Evolutionary conservation across 352 stramenopile species (phyloP).

Genomic region (Globisporangium megalacanthum): DNA sequence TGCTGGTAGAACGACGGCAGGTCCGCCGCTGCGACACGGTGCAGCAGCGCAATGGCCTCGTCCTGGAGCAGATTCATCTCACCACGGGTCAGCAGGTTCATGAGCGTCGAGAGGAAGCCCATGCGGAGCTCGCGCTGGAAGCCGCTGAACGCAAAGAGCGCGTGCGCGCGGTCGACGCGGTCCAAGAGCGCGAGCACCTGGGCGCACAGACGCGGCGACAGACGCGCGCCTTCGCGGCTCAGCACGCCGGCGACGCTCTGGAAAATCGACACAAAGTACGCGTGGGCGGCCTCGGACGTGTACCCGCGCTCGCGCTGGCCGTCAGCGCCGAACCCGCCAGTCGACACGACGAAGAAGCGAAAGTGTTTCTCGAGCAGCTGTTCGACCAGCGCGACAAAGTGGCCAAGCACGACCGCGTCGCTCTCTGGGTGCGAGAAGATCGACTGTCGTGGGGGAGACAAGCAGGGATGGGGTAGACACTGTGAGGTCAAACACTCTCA

Average conservation of each 20-base stretch:
- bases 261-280: constrained; percentile 76
- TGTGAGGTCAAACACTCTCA: too few relatives aligned
- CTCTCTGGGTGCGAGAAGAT: constrained; percentile 74
- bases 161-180: constrained; percentile 59
- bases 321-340: constrained; percentile 34
- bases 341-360: constrained; percentile 66
- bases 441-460: constrained; percentile 18
- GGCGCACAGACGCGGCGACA: constrained; percentile 61
- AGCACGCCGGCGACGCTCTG: constrained; percentile 62
- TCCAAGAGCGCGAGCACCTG: constrained; percentile 69
- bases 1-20: constrained; percentile 73
- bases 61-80: constrained; percentile 80
- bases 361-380: constrained; percentile 79
- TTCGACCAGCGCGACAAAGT: constrained; percentile 68
- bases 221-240: constrained; percentile 39
- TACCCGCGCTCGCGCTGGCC: constrained; percentile 54
- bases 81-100: constrained; percentile 71
- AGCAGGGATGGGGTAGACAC: too few relatives aligned
- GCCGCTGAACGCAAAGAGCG: constrained; percentile 60
- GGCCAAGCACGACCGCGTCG: constrained; percentile 58
- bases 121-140: constrained; percentile 71
- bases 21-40: constrained; percentile 65
- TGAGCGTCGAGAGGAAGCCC: constrained; percentile 69
- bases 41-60: constrained; percentile 63
- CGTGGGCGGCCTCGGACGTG: constrained; percentile 53